A percentile compares a stretch with the other conserved stretches of the same genome.
Conservation (phyloP, 306 rosid genomes). For the Herpetospermum pedunculosum region DNA sequence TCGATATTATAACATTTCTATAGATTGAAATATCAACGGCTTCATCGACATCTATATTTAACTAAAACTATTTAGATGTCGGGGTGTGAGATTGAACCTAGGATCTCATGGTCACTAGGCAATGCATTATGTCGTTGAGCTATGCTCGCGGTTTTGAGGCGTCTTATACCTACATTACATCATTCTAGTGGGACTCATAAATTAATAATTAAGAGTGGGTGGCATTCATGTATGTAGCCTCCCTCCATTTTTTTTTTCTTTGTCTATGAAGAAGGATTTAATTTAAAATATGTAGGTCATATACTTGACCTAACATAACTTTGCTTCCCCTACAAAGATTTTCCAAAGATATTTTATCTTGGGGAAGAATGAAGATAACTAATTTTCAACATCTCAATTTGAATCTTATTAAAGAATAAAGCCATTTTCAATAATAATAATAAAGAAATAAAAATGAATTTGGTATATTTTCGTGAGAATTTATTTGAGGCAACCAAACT, state of each 20-base stretch:
- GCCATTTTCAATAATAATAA: background rate
- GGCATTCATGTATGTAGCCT: background rate
- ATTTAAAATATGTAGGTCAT: background rate
- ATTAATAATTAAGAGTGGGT: background rate
- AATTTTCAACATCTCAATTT: background rate
- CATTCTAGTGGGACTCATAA: background rate
- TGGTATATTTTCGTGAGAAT: too few relatives aligned
- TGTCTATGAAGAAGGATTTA: background rate
- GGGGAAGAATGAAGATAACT: background rate
- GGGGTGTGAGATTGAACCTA: too few relatives aligned
- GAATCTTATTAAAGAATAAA: background rate
- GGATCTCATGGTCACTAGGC: too few relatives aligned
- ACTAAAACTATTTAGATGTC: too few relatives aligned
- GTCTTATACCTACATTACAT: too few relatives aligned
- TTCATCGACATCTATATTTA: background rate
- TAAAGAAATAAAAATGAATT: background rate
- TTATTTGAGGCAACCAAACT: too few relatives aligned
- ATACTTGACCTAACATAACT: background rate
- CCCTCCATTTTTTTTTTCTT: background rate
- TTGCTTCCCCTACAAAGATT: constrained; percentile 2
- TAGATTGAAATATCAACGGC: background rate
- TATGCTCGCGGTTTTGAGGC: too few relatives aligned
- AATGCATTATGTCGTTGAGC: too few relatives aligned
- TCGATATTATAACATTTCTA: background rate
- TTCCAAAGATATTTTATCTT: background rate